Evolutionary conservation across 768 basidiomycete genomes (phyloP).

Genomic region (Lactarius indigo): DNA sequence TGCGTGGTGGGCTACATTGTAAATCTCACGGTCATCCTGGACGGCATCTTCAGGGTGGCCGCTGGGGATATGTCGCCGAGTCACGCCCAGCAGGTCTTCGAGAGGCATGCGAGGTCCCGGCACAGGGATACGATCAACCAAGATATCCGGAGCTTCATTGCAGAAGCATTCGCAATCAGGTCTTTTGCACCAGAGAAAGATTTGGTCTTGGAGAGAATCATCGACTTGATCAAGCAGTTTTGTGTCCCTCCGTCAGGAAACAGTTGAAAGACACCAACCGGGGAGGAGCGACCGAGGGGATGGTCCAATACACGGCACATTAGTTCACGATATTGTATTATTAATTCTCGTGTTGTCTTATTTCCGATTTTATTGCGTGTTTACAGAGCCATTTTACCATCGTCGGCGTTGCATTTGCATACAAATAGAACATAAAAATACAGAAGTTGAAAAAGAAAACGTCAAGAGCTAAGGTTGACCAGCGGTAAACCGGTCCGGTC

Average conservation of each 20-base stretch:
- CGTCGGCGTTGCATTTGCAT: too few species aligned
- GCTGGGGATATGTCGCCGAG: background rate
- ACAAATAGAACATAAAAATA: too few species aligned
- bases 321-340: too few species aligned
- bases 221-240: background rate
- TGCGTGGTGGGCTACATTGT: slow-evolving; percentile 14
- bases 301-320: too few species aligned
- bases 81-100: background rate
- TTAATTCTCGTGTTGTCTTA: too few species aligned
- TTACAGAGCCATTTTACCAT: too few species aligned
- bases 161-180: background rate
- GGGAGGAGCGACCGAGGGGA: too few species aligned
- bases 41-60: background rate
- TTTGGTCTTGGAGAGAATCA: background rate
- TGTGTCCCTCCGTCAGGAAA: background rate
- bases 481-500: too few species aligned
- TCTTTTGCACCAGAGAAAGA: background rate
- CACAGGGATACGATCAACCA: background rate
- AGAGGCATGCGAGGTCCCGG: background rate
- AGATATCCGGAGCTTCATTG: background rate
- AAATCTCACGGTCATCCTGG: slow-evolving; percentile 2
- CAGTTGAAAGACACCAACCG: background rate
- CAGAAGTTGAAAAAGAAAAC: too few species aligned
- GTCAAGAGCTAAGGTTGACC: too few species aligned
- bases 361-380: too few species aligned